phyloP scores from a whole-genome alignment of 495 filamentous ascomycete genomes.

The Xylaria telfairii region DNA sequence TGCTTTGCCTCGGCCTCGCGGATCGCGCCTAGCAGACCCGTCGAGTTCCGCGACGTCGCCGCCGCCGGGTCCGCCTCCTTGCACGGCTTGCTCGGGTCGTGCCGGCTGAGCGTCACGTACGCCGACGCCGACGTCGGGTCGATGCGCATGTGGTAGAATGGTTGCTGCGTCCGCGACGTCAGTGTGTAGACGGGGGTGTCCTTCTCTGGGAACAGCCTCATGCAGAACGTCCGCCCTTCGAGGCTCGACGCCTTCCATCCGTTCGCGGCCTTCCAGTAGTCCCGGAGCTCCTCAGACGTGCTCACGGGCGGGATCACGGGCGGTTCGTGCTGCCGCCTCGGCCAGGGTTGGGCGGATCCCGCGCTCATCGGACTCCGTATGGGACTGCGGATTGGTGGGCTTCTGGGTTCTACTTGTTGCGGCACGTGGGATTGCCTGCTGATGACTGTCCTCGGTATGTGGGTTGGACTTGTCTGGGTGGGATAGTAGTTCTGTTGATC shows the following conservation, averaged over 20 bases:
- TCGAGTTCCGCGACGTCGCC: slow-evolving; percentile 24
- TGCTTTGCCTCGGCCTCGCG: slow-evolving; percentile 46
- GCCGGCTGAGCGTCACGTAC: slow-evolving; percentile 56
- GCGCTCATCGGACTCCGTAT: slow-evolving; percentile 37
- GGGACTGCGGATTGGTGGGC: slow-evolving; percentile 40
- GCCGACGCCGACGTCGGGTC: slow-evolving; percentile 62
- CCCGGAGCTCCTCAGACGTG: slow-evolving; percentile 58
- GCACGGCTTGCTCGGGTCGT: slow-evolving; percentile 59
- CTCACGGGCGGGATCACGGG: slow-evolving; percentile 51
- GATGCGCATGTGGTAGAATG: slow-evolving; percentile 59
- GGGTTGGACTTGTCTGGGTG: slow-evolving; percentile 57
- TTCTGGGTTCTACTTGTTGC: slow-evolving; percentile 36
- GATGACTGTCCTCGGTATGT: slow-evolving; percentile 62
- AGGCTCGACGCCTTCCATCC: slow-evolving; percentile 58
- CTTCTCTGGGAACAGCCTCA: slow-evolving; percentile 53
- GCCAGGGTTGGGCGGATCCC: slow-evolving; percentile 42
- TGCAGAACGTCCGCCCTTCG: slow-evolving; percentile 58
- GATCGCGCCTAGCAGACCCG: slow-evolving; percentile 48
- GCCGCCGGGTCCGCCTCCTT: slow-evolving; percentile 38
- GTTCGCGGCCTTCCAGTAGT: slow-evolving; percentile 62
- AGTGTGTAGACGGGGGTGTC: slow-evolving; percentile 61
- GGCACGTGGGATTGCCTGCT: slow-evolving; percentile 63
- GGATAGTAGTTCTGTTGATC: slow-evolving; percentile 73
- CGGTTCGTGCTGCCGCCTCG: slow-evolving; percentile 48
- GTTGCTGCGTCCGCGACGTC: slow-evolving; percentile 51